Evolutionary conservation across 331 rosid species (phyloP).

Genomic region (Phaseolus coccineus): DNA sequence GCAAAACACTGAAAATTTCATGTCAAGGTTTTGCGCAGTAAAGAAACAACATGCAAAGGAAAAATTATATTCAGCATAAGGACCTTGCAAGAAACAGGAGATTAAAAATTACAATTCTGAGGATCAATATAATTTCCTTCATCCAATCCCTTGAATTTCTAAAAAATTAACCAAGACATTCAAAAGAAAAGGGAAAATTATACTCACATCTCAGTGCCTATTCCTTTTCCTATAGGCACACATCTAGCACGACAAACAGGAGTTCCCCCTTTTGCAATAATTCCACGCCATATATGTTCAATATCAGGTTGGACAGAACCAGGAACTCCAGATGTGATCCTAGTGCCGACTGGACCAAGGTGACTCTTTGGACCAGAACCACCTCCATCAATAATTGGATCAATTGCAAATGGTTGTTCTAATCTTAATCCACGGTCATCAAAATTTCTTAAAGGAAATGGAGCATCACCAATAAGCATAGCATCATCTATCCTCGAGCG

Average conservation of each 20-base stretch:
- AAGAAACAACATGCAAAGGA: background rate
- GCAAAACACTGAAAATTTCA: background rate
- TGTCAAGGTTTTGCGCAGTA: background rate
- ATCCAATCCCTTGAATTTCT: background rate
- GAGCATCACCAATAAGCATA: conserved; percentile 51
- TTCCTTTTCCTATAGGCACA: conserved; percentile 77
- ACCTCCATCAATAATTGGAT: conserved; percentile 56
- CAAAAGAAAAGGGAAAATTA: conserved; percentile 11
- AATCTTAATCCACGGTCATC: conserved; percentile 58
- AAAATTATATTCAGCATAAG: conserved; percentile 14
- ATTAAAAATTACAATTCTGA: background rate
- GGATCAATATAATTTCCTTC: background rate
- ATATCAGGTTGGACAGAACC: conserved; percentile 56
- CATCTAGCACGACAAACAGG: conserved; percentile 85
- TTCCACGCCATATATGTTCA: conserved; percentile 85
- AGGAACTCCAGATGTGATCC: conserved; percentile 55
- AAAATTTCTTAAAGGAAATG: conserved; percentile 59
- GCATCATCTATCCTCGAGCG: conserved; percentile 64
- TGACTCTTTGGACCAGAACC: conserved; percentile 56
- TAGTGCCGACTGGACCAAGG: conserved; percentile 60
- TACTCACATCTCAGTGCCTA: conserved; percentile 81
- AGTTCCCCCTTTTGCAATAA: conserved; percentile 88
- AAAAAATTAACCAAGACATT: background rate
- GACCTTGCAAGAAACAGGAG: conserved; percentile 14
- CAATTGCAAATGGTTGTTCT: conserved; percentile 60